Evolutionary conservation across 768 basidiomycete species (phyloP), one percentile per base, ranked within the genome.

Genomic region (Leccinum longicurvipes): DNA sequence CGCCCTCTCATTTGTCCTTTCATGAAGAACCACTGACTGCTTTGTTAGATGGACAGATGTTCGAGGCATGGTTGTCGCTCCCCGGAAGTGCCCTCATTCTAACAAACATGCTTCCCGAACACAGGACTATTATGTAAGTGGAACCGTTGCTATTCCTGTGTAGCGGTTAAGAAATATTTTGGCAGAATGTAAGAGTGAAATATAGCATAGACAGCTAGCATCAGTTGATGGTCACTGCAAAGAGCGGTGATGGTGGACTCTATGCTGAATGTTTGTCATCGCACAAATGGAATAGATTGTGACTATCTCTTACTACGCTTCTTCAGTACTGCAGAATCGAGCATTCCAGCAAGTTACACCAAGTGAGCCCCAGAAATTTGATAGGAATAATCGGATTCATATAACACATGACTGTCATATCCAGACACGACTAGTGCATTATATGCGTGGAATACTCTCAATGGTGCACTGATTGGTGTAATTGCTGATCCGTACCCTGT

Each of bases 171-270:
- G 31, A 31, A 54, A 52, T 3, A 8, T 3, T 55, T 34, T 24
- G 46, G 29, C 61, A 76, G 73, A 69, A 73, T 63, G 75, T 76
- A 66, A 64, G 71, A 60, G 24, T 47, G 27, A 11, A 36, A 17
- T 6, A 2, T 41, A 6, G 19, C 15, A 31, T 7, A 6, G 45
- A 14, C 32, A 12, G 3, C 19, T 19, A 17, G 44, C 10, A 17
- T 54, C 5, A 25, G 58, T 63, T 70, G 58, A 65, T 63, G 21
- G 36, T 48, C 6, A 32, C 15, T 32, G 50, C 7, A 27, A 46
- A 86, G 82, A 84, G 83, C 53, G 82, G 82, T 15, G 84, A 86
- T 57, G 84, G 84, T 24, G 84, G 85, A 2, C 65, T 86, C 14
- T 85, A 86, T 53, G 84, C 76, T 2, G 84, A 85, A 67, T 60